A percentile compares a stretch with the other conserved stretches of the same genome.
phyloP scores from a whole-genome alignment of 768 basidiomycete species.

The Suillus subluteus region DNA sequence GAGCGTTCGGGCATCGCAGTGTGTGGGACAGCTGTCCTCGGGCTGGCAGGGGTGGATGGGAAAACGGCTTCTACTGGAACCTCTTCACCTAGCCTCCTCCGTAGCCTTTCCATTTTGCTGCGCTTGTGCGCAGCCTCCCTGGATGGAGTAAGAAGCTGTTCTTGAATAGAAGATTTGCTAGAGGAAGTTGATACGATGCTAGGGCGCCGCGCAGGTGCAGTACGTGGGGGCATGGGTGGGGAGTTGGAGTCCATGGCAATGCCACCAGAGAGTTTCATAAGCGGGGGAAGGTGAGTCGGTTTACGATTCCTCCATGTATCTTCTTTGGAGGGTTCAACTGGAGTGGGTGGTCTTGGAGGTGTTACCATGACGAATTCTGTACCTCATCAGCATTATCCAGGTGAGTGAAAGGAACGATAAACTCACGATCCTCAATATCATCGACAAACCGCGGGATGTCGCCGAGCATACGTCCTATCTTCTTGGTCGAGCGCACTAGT shows the following conservation, averaged over 20 bases:
- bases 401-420: neutral
- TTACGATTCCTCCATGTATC: slow-evolving; percentile 30
- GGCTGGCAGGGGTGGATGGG: slow-evolving; percentile 30
- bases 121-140: slow-evolving; percentile 43
- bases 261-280: slow-evolving; percentile 22
- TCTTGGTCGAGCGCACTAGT: slow-evolving; percentile 59
- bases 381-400: neutral
- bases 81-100: slow-evolving; percentile 62
- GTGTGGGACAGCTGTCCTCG: slow-evolving; percentile 16
- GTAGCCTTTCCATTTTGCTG: slow-evolving; percentile 65
- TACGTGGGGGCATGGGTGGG: slow-evolving; percentile 13
- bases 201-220: slow-evolving; percentile 17
- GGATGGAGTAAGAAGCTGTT: slow-evolving; percentile 35
- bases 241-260: slow-evolving; percentile 12
- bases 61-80: slow-evolving; percentile 68
- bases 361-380: slow-evolving; percentile 10
- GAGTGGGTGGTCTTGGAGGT: neutral
- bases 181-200: slow-evolving; percentile 28
- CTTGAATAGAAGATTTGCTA: slow-evolving; percentile 28
- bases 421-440: slow-evolving; percentile 13
- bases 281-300: slow-evolving; percentile 30
- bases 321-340: slow-evolving; percentile 16
- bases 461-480: slow-evolving; percentile 62
- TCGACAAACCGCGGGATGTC: slow-evolving; percentile 62
- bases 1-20: slow-evolving; percentile 4